Conservation (phyloP, 2,329 filamentous ascomycete species). For the Cladosporium colombiae region DNA sequence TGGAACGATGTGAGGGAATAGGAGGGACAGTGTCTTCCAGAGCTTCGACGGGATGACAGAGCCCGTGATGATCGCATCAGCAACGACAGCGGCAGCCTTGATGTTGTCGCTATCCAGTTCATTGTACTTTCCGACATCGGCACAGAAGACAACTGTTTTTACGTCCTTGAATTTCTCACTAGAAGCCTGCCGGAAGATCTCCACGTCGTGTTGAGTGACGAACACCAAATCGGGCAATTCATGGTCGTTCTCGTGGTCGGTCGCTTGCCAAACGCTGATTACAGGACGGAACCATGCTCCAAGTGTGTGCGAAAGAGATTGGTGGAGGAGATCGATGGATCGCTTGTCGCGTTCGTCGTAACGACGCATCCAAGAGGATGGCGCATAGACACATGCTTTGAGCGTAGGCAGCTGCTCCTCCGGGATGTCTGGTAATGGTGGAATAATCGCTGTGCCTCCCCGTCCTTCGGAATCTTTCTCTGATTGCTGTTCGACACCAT, state of each 20-base stretch:
- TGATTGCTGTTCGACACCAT: neutral
- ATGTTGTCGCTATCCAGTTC: neutral
- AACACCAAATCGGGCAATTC: conserved; percentile 6
- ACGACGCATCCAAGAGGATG: neutral
- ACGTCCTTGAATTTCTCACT: conserved; percentile 4
- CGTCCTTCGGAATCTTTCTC: neutral
- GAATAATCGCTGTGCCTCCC: neutral
- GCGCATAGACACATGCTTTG: conserved; percentile 8
- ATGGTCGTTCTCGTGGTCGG: neutral
- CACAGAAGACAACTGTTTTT: conserved; percentile 1
- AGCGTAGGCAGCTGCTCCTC: conserved; percentile 3
- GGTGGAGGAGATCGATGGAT: neutral
- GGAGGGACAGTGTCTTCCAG: conserved; percentile 4
- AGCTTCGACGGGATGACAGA: conserved; percentile 6
- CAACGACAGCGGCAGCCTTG: neutral
- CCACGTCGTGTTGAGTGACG: conserved; percentile 2
- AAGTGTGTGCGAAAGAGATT: conserved; percentile 6
- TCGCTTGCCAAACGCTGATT: conserved; percentile 1
- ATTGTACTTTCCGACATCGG: neutral
- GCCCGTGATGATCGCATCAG: conserved; percentile 13
- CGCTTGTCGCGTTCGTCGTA: conserved; percentile 8
- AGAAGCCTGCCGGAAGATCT: neutral
- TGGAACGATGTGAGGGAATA: neutral
- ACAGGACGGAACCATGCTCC: conserved; percentile 6
- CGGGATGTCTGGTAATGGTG: neutral